Percentiles rank a stretch among this genome's conserved stretches.
These are phyloP conservation scores for Alternaria gaisen DNA, from an alignment of 2,329 filamentous ascomycete species.

Conservation along the genomic window DNA sequence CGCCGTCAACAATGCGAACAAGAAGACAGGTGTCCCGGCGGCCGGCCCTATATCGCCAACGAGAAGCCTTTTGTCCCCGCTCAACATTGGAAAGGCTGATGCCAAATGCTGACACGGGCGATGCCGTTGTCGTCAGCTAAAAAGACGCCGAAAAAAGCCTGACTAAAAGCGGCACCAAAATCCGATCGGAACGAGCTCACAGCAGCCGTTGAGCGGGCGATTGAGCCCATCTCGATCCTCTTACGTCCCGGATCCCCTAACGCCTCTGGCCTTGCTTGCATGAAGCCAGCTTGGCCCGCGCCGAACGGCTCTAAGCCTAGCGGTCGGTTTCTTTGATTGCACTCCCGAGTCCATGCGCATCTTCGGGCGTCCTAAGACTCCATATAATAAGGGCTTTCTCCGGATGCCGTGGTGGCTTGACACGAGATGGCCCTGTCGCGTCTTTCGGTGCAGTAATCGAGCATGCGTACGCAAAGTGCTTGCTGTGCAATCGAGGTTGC, in stretches of 20 bases:
- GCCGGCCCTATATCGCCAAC: constrained; percentile 26
- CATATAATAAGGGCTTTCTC: constrained; percentile 28
- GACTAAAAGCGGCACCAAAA: constrained; percentile 38
- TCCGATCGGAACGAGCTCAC: constrained; percentile 39
- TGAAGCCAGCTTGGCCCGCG: constrained; percentile 41
- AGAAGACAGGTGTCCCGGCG: constrained; percentile 19
- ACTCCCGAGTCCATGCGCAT: constrained; percentile 39
- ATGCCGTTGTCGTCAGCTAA: constrained; percentile 14
- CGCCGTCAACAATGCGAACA: constrained; percentile 20
- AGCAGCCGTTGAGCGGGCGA: constrained; percentile 41
- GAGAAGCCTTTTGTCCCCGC: constrained; percentile 3
- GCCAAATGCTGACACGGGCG: constrained; percentile 10
- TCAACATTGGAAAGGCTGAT: constrained; percentile 8
- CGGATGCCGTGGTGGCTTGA: constrained; percentile 30
- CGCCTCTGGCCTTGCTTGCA: constrained; percentile 44
- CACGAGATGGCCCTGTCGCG: constrained; percentile 28
- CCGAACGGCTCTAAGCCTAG: constrained; percentile 35
- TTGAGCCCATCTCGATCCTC: constrained; percentile 34
- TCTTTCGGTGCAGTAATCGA: constrained; percentile 25
- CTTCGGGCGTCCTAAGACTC: constrained; percentile 19
- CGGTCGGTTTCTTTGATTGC: constrained; percentile 40
- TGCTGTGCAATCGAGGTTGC: constrained; percentile 23
- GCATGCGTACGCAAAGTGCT: constrained; percentile 19
- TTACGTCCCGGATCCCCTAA: constrained; percentile 38
- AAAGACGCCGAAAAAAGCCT: constrained; percentile 21